Conservation (phyloP, 1,139 yeast genomes). For the Hansenula anomala region DNA sequence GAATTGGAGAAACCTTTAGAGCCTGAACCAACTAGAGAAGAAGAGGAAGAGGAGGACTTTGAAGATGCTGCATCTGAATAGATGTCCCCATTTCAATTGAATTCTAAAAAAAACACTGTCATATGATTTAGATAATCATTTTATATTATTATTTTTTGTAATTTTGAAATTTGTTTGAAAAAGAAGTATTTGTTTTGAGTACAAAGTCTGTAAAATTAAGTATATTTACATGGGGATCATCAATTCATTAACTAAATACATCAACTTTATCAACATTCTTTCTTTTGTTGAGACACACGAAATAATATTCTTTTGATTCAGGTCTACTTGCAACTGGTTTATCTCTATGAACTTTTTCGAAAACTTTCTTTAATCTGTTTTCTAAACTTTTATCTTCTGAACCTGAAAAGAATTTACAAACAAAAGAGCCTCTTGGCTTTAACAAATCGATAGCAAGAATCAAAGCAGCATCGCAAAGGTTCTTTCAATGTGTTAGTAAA, state of each 20-base stretch:
- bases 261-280: constrained; percentile 40
- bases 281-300: constrained; percentile 54
- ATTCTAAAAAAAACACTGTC: not conserved
- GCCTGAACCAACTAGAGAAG: constrained; percentile 8
- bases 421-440: constrained; percentile 64
- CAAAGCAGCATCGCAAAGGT: constrained; percentile 88
- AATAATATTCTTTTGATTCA: constrained; percentile 67
- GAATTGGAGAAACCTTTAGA: constrained; percentile 12
- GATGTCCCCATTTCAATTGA: no score
- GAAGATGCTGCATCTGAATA: constrained; percentile 13
- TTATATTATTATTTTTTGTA: not conserved
- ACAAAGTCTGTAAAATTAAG: no score
- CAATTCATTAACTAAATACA: constrained; percentile 32
- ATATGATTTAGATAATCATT: not conserved
- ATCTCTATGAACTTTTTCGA: constrained; percentile 49
- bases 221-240: no score
- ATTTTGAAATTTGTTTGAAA: no score
- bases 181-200: no score
- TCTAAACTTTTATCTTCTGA: constrained; percentile 60
- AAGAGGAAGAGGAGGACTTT: constrained; percentile 21
- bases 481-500: constrained; percentile 33
- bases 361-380: constrained; percentile 51
- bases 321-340: constrained; percentile 58
- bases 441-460: constrained; percentile 67
- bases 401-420: constrained; percentile 71